These are phyloP conservation scores for Terfezia claveryi DNA, from an alignment of 495 filamentous ascomycete species.

Conservation along the genomic window DNA sequence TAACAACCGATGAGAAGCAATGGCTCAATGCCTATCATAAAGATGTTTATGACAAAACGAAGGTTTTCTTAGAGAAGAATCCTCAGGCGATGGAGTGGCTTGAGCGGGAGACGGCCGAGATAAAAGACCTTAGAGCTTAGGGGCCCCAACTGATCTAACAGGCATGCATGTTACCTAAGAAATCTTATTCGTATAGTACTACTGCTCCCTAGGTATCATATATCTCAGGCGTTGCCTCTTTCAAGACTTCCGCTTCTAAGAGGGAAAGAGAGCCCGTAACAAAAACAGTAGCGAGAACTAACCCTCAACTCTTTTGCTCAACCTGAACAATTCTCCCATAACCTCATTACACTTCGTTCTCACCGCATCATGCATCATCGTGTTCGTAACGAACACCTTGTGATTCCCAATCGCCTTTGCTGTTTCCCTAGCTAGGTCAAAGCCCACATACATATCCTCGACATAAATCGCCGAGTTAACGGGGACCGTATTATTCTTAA, in stretches of 20 bases:
- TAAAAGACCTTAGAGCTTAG: constrained; percentile 13
- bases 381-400: constrained; percentile 67
- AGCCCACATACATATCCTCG: constrained; percentile 92
- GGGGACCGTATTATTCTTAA: constrained; percentile 60
- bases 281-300: background rate
- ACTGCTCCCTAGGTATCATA: too few relatives aligned
- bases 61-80: constrained; percentile 54
- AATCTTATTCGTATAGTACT: too few relatives aligned
- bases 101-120: constrained; percentile 53
- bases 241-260: too few relatives aligned
- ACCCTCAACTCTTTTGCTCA: constrained; percentile 22
- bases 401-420: constrained; percentile 51
- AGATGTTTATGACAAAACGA: constrained; percentile 65
- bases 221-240: too few relatives aligned
- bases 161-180: too few relatives aligned
- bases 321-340: constrained; percentile 41
- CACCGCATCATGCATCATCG: constrained; percentile 67
- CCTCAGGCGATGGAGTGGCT: constrained; percentile 55
- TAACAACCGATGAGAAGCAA: constrained; percentile 54
- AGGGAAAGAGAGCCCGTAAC: too few relatives aligned
- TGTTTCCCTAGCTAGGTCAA: constrained; percentile 46
- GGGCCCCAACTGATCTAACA: too few relatives aligned
- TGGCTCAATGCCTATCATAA: constrained; percentile 78
- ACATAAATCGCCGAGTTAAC: constrained; percentile 70
- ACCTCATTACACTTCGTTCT: constrained; percentile 51